Evolutionary conservation across 2,329 filamentous ascomycete species (phyloP).

Genomic region (Chalaropsis thielavioides): DNA sequence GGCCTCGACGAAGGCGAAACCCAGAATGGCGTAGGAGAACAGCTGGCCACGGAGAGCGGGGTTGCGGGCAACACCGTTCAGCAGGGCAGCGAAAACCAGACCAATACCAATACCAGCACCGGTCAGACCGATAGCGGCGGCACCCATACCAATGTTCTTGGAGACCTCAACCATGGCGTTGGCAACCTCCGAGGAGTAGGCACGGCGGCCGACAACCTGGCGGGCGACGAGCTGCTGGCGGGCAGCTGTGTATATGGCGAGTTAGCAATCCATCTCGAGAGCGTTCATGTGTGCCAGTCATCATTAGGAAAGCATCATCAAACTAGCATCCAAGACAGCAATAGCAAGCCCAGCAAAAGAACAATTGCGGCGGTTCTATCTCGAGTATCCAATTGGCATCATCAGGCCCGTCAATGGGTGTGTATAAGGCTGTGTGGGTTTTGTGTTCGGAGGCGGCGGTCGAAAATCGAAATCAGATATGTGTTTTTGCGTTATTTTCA

Average conservation of each 20-base stretch:
- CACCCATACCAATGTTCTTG: constrained; percentile 81
- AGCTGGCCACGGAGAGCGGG: constrained; percentile 87
- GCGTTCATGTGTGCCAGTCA: background rate
- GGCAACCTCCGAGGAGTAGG: constrained; percentile 80
- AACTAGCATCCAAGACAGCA: background rate
- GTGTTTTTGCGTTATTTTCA: constrained; percentile 12
- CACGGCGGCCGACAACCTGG: constrained; percentile 48
- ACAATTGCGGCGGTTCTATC: background rate
- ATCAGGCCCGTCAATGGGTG: background rate
- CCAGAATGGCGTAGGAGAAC: constrained; percentile 90
- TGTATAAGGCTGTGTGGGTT: background rate
- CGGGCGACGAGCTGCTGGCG: constrained; percentile 18
- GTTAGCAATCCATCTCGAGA: constrained; percentile 11
- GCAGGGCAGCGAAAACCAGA: constrained; percentile 81
- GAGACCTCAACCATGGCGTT: constrained; percentile 79
- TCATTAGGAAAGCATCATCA: background rate
- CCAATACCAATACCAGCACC: constrained; percentile 92
- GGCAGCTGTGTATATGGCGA: constrained; percentile 13
- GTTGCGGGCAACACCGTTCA: constrained; percentile 86
- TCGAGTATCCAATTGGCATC: constrained; percentile 12
- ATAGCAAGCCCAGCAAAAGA: background rate
- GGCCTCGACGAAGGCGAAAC: constrained; percentile 90
- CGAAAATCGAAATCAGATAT: background rate
- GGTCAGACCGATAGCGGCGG: constrained; percentile 81
- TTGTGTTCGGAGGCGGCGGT: constrained; percentile 1